Evolutionary conservation across 1,284 basidiomycete genomes (phyloP).

Genomic region (Ganoderma resinaceum): DNA sequence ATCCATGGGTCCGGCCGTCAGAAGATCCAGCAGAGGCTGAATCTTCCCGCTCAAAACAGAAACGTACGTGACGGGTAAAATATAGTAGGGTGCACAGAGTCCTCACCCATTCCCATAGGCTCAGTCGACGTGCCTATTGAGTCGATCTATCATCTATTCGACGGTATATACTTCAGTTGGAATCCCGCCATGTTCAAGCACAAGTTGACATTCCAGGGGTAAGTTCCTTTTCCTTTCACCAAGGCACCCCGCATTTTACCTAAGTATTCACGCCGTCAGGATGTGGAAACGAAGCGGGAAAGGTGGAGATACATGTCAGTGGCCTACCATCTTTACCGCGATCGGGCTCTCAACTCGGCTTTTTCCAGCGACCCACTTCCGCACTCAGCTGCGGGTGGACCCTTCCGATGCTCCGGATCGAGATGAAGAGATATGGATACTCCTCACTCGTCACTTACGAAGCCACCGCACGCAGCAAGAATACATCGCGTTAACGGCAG

Average conservation of each 20-base stretch:
- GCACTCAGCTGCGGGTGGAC: slow-evolving; percentile 33
- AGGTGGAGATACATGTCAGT: slow-evolving; percentile 10
- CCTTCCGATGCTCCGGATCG: slow-evolving; percentile 1
- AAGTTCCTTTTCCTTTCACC: slow-evolving; percentile 30
- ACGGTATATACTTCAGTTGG: slow-evolving; percentile 91
- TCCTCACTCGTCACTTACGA: slow-evolving; percentile 79
- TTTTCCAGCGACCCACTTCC: slow-evolving; percentile 39
- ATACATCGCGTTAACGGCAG: slow-evolving; percentile 78
- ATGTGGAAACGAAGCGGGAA: slow-evolving; percentile 29
- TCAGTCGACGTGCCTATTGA: slow-evolving; percentile 72
- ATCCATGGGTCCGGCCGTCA: slow-evolving; percentile 60
- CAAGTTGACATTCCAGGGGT: slow-evolving; percentile 73
- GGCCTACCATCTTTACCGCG: too few relatives aligned
- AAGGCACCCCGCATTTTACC: background rate
- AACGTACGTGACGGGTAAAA: background rate
- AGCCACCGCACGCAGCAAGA: slow-evolving; percentile 65
- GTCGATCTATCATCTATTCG: slow-evolving; percentile 76
- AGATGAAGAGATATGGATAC: slow-evolving; percentile 70
- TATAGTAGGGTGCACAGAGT: background rate
- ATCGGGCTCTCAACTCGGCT: background rate
- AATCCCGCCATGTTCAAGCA: slow-evolving; percentile 70
- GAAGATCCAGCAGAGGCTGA: slow-evolving; percentile 2
- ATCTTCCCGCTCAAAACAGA: background rate
- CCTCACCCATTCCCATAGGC: slow-evolving; percentile 42
- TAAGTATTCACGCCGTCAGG: slow-evolving; percentile 1